phyloP scores from a whole-genome alignment of 1,284 basidiomycete genomes.

The Fomitiporia mediterranea region DNA sequence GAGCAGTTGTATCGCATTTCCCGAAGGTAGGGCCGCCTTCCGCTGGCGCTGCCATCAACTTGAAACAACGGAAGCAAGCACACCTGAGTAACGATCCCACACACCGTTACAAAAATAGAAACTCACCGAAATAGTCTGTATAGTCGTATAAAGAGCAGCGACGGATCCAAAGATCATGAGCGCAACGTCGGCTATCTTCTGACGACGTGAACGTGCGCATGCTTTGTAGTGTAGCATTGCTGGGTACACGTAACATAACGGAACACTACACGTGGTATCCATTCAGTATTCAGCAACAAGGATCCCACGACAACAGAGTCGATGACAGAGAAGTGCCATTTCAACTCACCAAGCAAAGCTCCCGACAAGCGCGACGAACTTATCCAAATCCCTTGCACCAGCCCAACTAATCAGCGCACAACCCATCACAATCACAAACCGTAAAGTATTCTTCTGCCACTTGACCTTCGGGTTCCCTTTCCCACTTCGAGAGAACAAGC shows the following conservation, averaged over 20 bases:
- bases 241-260: slow-evolving; percentile 92
- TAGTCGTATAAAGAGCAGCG: slow-evolving; percentile 84
- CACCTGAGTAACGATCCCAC: background rate
- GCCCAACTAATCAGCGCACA: slow-evolving; percentile 78
- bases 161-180: slow-evolving; percentile 79
- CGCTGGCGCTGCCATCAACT: slow-evolving; percentile 36
- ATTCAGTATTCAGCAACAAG: too few species aligned
- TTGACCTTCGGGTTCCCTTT: slow-evolving; percentile 66
- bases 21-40: slow-evolving; percentile 24
- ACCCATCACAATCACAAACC: slow-evolving; percentile 70
- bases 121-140: slow-evolving; percentile 70
- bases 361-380: slow-evolving; percentile 93
- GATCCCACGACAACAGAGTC: slow-evolving; percentile 1
- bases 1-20: slow-evolving; percentile 20
- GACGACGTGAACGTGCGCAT: slow-evolving; percentile 67
- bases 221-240: slow-evolving; percentile 92
- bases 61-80: slow-evolving; percentile 1
- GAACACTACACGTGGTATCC: slow-evolving; percentile 55
- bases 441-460: slow-evolving; percentile 93
- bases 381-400: slow-evolving; percentile 91
- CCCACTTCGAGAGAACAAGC: slow-evolving; percentile 89
- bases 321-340: background rate
- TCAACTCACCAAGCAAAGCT: slow-evolving; percentile 87
- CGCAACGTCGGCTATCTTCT: slow-evolving; percentile 71
- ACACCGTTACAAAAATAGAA: background rate